A percentile compares a stretch with the other conserved stretches of the same genome.
Conservation (phyloP, 148 eudicot genomes). For the Rhododendron ferrugineum region DNA sequence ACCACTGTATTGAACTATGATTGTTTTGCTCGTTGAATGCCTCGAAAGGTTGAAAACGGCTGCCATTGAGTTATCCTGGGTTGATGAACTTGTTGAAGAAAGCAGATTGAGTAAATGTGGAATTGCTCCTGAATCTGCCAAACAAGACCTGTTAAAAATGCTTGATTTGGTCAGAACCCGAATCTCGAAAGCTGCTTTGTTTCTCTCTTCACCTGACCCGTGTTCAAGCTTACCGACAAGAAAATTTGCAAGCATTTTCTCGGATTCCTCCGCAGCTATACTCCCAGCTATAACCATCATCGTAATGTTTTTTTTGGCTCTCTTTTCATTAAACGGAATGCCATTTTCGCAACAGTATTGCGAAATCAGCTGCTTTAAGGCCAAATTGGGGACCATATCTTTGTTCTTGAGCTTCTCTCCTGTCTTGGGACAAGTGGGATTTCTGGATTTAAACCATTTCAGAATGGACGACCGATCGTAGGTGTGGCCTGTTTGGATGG, state of each 20-base stretch:
- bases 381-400: slow-evolving; percentile 60
- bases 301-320: slow-evolving; percentile 6
- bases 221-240: slow-evolving; percentile 40
- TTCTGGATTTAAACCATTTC: slow-evolving; percentile 70
- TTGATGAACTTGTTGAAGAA: slow-evolving; percentile 28
- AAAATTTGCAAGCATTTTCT: slow-evolving; percentile 42
- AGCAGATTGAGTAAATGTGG: slow-evolving; percentile 52
- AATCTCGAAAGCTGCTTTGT: slow-evolving; percentile 62
- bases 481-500: slow-evolving; percentile 71
- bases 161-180: slow-evolving; percentile 64
- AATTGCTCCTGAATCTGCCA: slow-evolving; percentile 61
- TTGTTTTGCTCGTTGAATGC: slow-evolving; percentile 33
- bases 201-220: slow-evolving; percentile 41
- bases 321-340: slow-evolving; percentile 20
- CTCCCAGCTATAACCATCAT: slow-evolving; percentile 21
- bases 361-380: slow-evolving; percentile 45
- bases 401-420: slow-evolving; percentile 44
- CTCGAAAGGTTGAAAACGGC: slow-evolving; percentile 73
- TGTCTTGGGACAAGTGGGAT: slow-evolving; percentile 69
- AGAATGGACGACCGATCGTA: slow-evolving; percentile 66
- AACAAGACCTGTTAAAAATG: slow-evolving; percentile 62
- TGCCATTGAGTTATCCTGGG: slow-evolving; percentile 67
- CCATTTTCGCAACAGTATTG: slow-evolving; percentile 44
- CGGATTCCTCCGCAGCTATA: slow-evolving; percentile 43
- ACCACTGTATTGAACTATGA: slow-evolving; percentile 56